phyloP scores from a whole-genome alignment of 148 eudicot species.

The Silene uniflora region DNA sequence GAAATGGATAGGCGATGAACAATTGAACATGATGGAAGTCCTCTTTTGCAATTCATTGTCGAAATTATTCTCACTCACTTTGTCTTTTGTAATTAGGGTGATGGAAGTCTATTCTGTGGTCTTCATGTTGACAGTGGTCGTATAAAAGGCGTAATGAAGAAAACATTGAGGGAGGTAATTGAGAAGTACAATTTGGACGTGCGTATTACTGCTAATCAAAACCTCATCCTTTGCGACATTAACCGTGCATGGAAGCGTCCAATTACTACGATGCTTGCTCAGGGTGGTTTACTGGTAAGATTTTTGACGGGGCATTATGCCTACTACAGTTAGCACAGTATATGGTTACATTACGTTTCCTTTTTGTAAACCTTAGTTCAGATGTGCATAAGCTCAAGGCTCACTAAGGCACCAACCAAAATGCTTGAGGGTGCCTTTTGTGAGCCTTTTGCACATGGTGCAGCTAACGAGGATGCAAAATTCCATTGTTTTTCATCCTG shows the following conservation, averaged over 20 bases:
- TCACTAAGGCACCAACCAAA: no score
- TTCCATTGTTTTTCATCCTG: no score
- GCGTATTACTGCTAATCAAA: slow-evolving; percentile 95
- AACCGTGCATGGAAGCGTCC: slow-evolving; percentile 63
- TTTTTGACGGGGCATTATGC: background rate
- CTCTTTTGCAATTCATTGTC: background rate
- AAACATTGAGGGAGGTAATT: slow-evolving; percentile 71
- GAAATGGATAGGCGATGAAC: background rate
- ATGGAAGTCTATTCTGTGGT: slow-evolving; percentile 81
- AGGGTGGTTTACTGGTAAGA: slow-evolving; percentile 81
- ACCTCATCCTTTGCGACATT: slow-evolving; percentile 78
- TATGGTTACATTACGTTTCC: no score
- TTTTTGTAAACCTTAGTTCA: background rate
- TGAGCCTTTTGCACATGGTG: no score
- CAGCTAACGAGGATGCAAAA: no score
- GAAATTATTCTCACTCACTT: background rate
- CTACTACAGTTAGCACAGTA: background rate
- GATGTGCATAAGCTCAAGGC: no score
- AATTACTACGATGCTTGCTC: slow-evolving; percentile 77
- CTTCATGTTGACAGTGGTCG: slow-evolving; percentile 95
- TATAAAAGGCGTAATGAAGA: slow-evolving; percentile 81
- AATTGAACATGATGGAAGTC: background rate
- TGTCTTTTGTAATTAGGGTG: slow-evolving; percentile 54
- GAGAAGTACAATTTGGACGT: slow-evolving; percentile 89
- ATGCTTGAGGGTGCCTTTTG: no score